Conservation (phyloP, 2,329 filamentous ascomycete species). For the Immersiporthe knoxdaviesiana region DNA sequence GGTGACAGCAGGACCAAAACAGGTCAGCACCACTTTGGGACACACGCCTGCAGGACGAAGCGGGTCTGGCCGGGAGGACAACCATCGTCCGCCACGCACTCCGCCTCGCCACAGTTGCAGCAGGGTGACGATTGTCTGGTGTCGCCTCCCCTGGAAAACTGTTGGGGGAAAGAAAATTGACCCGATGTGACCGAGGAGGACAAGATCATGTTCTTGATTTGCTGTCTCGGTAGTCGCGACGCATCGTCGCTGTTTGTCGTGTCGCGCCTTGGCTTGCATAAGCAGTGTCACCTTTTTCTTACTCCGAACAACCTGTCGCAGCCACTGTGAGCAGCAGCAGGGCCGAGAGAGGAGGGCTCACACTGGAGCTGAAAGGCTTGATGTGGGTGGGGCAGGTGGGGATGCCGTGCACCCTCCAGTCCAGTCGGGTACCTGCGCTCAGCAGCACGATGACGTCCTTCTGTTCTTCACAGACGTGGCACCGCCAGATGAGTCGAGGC, state of each 20-base stretch:
- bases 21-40: conserved; percentile 18
- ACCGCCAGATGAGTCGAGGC: background rate
- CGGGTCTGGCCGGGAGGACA: background rate
- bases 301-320: too few species aligned
- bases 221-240: background rate
- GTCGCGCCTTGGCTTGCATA: background rate
- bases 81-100: background rate
- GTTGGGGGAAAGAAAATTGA: too few species aligned
- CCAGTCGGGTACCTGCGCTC: conserved; percentile 11
- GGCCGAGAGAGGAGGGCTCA: too few species aligned
- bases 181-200: too few species aligned
- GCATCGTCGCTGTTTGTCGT: background rate
- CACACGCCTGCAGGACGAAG: conserved; percentile 14
- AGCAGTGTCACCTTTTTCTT: too few species aligned
- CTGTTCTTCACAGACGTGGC: background rate
- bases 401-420: background rate
- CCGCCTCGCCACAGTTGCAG: background rate
- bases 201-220: too few species aligned
- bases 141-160: too few species aligned
- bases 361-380: background rate
- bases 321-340: too few species aligned
- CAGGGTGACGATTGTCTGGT: background rate
- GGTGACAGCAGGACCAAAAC: background rate
- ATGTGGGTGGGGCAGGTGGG: background rate
- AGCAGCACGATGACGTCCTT: conserved; percentile 2